These are phyloP conservation scores for Myxozyma nipponensis DNA, from an alignment of 805 yeast genomes.

Conservation along the genomic window DNA sequence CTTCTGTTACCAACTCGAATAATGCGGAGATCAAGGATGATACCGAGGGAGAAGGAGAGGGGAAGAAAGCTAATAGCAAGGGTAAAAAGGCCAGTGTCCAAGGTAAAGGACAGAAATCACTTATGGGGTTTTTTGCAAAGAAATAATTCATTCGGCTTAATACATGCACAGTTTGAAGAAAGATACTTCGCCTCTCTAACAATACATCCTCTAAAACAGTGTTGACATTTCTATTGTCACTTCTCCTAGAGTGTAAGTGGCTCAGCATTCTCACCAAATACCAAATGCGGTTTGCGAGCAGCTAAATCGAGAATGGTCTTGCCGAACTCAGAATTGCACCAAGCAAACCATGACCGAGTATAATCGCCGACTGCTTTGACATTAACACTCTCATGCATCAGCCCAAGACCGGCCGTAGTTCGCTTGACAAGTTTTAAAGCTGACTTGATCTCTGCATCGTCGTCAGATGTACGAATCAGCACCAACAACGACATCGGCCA, in stretches of 20 bases:
- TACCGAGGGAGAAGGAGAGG: neutral
- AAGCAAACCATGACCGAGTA: slow-evolving; percentile 88
- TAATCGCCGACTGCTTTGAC: slow-evolving; percentile 53
- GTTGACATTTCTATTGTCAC: too few relatives aligned
- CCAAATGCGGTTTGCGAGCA: slow-evolving; percentile 63
- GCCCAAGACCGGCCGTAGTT: slow-evolving; percentile 69
- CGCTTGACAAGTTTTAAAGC: slow-evolving; percentile 50
- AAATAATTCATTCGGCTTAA: neutral
- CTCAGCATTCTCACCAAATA: slow-evolving; percentile 45
- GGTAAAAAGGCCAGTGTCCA: too few relatives aligned
- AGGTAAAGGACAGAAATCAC: neutral
- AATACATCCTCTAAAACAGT: neutral
- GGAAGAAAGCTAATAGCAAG: too few relatives aligned
- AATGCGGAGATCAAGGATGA: too few relatives aligned
- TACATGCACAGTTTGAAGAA: neutral
- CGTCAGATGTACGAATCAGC: slow-evolving; percentile 67
- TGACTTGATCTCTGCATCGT: slow-evolving; percentile 61
- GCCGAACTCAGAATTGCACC: slow-evolving; percentile 92
- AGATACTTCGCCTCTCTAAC: neutral
- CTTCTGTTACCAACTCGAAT: too few relatives aligned
- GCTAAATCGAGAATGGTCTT: slow-evolving; percentile 79
- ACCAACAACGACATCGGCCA: slow-evolving; percentile 90
- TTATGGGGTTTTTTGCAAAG: neutral
- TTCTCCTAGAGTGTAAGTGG: neutral
- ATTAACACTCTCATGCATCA: slow-evolving; percentile 78